A percentile compares a stretch with the other conserved stretches of the same genome.
phyloP scores from a whole-genome alignment of 2,329 filamentous ascomycete species.

The Talaromyces sp. region DNA sequence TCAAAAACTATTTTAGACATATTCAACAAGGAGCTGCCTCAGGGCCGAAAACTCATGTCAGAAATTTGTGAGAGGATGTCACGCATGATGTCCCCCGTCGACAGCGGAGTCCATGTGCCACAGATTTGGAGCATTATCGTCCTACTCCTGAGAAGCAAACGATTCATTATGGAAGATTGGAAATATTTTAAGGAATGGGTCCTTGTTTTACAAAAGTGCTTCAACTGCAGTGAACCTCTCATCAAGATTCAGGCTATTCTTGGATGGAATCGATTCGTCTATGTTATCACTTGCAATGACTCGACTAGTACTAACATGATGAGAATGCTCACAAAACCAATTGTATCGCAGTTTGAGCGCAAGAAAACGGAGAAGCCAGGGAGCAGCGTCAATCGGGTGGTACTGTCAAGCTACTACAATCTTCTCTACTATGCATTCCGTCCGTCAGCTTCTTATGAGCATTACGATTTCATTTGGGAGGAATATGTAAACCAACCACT shows the following conservation, averaged over 20 bases:
- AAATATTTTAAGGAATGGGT: slow-evolving; percentile 70
- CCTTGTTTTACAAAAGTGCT: slow-evolving; percentile 71
- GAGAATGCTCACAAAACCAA: slow-evolving; percentile 63
- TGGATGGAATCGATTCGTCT: slow-evolving; percentile 83
- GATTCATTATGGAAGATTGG: slow-evolving; percentile 61
- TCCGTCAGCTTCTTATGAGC: slow-evolving; percentile 59
- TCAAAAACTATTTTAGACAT: slow-evolving; percentile 56
- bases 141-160: slow-evolving; percentile 63
- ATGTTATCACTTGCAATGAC: slow-evolving; percentile 62
- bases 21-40: slow-evolving; percentile 45
- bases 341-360: slow-evolving; percentile 63
- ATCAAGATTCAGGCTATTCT: slow-evolving; percentile 72
- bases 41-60: slow-evolving; percentile 61
- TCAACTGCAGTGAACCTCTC: slow-evolving; percentile 69
- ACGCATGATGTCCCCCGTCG: slow-evolving; percentile 58
- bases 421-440: slow-evolving; percentile 78
- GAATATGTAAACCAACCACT: slow-evolving; percentile 64
- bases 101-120: slow-evolving; percentile 63
- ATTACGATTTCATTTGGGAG: slow-evolving; percentile 75
- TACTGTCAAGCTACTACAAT: slow-evolving; percentile 70
- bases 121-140: slow-evolving; percentile 85
- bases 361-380: slow-evolving; percentile 49
- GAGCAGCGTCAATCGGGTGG: slow-evolving; percentile 48
- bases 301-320: slow-evolving; percentile 51
- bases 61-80: slow-evolving; percentile 64